Base-by-base conservation (phyloP, 805 yeast genomes). In the Sugiyamaella smithiae region DNA sequence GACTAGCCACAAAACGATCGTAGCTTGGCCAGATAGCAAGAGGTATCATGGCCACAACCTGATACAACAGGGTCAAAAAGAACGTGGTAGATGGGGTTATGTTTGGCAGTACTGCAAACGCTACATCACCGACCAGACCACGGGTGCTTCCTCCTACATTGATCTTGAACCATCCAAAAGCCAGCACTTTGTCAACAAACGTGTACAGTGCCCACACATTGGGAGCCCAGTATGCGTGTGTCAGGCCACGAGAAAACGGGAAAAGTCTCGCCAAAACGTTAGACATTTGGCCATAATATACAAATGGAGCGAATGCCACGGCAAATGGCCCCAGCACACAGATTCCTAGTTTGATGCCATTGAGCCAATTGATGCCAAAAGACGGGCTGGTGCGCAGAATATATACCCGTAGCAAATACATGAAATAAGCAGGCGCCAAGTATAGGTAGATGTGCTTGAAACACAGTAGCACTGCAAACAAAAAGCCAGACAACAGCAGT, bases 151-250 rank as follows among this genome's bases (percentile, higher is more conserved):
- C 69, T 14, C 67, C 58, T 0, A 73, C 61, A 11, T 62, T 51
- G 23, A 67, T 53, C 24, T 67, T 52, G 32, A 50, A 43, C 45
- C 45, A 46, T 1, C 54, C 46, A 12, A 60, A 26, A 6, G 65
- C 62, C n/a, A 89, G 70, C 0, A 83, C 61, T 50, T 95, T 74
- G 66, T 93, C 99, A 11, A 75, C 52, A 55, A 87, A 84, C 1
- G 97, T 86, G 67, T 93, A 93, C 7, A 91, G 58, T 0, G 99
- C 97, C 99, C 99, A 93, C 41, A 89, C 72, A 61, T 93, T 93
- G 12, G 99, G 98, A 1, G 99, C 98, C 98, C 99, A 93, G 68
- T 93, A 93, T 0, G 98, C 97, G 67, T 93, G 99, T 3, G 97
- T 93, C 31, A 93, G 73, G 1, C 98, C 98, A 63, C 98, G 75